Conservation (phyloP, 176 grass and related monocot species). For the Raddia distichophylla region DNA sequence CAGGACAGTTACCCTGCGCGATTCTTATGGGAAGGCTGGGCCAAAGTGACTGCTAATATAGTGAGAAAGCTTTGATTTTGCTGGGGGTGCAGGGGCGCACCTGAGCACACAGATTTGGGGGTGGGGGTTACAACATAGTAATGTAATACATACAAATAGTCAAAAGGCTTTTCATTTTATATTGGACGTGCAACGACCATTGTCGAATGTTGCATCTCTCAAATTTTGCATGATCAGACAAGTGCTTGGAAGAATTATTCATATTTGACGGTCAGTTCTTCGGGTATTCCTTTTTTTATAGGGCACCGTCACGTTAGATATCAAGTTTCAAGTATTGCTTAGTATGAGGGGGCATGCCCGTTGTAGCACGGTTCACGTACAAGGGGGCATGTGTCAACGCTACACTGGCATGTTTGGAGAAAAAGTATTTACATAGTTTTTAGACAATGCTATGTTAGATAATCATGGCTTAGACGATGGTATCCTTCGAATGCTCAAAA, state of each 20-base stretch:
- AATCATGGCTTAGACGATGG: too few species aligned
- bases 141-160: background rate
- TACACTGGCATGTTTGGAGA: too few species aligned
- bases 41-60: slow-evolving; percentile 38
- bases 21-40: slow-evolving; percentile 78
- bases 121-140: background rate
- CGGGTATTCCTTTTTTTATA: too few species aligned
- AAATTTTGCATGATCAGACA: background rate
- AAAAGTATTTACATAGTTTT: too few species aligned
- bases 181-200: slow-evolving; percentile 16
- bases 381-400: too few species aligned
- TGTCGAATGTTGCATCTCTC: background rate
- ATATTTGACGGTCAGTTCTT: background rate
- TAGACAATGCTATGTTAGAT: too few species aligned
- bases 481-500: too few species aligned
- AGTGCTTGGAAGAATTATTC: background rate
- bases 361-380: too few species aligned
- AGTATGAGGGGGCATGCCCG: too few species aligned
- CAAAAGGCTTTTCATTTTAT: background rate
- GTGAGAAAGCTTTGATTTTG: background rate
- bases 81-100: background rate
- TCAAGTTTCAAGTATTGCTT: too few species aligned
- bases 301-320: too few species aligned
- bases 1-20: slow-evolving; percentile 81
- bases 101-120: background rate